These are phyloP conservation scores for Margaritispora aquatica DNA, from an alignment of 495 filamentous ascomycete species.

Conservation along the genomic window DNA sequence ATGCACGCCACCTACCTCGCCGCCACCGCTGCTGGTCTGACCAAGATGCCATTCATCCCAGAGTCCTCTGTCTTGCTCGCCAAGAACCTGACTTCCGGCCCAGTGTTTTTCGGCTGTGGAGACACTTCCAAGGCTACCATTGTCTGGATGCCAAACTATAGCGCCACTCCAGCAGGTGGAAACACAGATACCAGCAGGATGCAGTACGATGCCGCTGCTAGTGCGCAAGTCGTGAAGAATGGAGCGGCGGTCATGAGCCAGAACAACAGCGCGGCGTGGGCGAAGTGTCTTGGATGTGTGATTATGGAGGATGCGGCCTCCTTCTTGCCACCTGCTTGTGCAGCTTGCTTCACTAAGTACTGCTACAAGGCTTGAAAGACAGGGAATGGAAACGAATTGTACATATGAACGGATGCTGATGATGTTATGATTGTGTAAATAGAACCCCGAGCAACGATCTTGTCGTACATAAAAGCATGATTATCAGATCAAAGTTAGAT, in stretches of 20 bases:
- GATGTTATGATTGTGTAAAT: neutral
- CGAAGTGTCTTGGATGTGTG: conserved; percentile 16
- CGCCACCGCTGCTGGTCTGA: conserved; percentile 6
- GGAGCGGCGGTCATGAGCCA: conserved; percentile 9
- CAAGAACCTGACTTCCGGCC: neutral
- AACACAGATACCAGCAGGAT: conserved; percentile 7
- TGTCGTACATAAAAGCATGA: neutral
- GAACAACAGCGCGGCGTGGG: conserved; percentile 13
- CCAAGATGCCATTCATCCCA: conserved; percentile 13
- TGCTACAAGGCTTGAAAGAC: conserved; percentile 19
- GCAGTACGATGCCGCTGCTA: neutral
- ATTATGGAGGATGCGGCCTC: conserved; percentile 13
- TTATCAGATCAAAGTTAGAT: neutral
- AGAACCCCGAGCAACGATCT: neutral
- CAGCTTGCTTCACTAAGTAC: conserved; percentile 33
- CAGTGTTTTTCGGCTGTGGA: conserved; percentile 15
- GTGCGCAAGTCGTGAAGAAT: conserved; percentile 11
- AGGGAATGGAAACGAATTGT: neutral
- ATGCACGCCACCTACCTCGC: conserved; percentile 6
- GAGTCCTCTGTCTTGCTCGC: conserved; percentile 2
- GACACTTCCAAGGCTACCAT: conserved; percentile 1
- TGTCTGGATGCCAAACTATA: conserved; percentile 4
- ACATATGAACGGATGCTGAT: neutral
- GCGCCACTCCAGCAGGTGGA: neutral
- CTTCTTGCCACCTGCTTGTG: conserved; percentile 25